phyloP scores from a whole-genome alignment of 495 filamentous ascomycete species.

The Apodospora peruviana region DNA sequence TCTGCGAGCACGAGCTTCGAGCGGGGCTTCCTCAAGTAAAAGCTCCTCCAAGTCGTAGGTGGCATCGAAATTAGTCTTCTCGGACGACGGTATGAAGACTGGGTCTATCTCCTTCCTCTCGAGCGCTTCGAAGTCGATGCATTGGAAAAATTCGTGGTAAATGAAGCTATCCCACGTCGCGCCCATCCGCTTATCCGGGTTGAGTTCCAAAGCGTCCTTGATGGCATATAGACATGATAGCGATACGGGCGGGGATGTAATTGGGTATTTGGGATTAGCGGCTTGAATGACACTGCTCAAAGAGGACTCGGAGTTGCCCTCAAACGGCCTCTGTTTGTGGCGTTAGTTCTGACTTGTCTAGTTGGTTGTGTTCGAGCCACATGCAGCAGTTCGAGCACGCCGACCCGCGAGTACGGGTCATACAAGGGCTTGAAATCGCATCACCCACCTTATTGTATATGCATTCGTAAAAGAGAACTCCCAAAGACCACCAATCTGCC shows the following conservation, averaged over 20 bases:
- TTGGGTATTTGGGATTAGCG: conserved; percentile 77
- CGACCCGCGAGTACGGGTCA: neutral
- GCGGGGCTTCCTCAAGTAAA: conserved; percentile 86
- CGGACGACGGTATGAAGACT: conserved; percentile 84
- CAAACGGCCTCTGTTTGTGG: conserved; percentile 68
- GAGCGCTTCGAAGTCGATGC: conserved; percentile 78
- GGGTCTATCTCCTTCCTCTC: conserved; percentile 88
- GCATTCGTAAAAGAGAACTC: conserved; percentile 96
- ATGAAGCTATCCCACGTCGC: conserved; percentile 75
- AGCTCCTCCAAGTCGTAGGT: conserved; percentile 97
- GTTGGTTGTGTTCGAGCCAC: conserved; percentile 9
- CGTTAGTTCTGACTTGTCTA: conserved; percentile 29
- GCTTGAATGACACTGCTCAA: conserved; percentile 77
- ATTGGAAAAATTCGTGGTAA: conserved; percentile 80
- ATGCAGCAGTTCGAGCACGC: neutral
- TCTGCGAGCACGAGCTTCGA: conserved; percentile 85
- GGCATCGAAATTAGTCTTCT: conserved; percentile 98
- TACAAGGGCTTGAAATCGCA: neutral
- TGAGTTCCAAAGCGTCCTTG: conserved; percentile 70
- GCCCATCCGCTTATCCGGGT: conserved; percentile 76
- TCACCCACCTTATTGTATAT: conserved; percentile 90
- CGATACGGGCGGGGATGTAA: conserved; percentile 84
- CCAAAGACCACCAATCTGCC: conserved; percentile 98
- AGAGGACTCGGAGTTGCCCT: conserved; percentile 75
- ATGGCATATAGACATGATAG: conserved; percentile 82